Evolutionary conservation across 2,329 filamentous ascomycete genomes (phyloP).

Genomic region (Sphaerulina musiva): DNA sequence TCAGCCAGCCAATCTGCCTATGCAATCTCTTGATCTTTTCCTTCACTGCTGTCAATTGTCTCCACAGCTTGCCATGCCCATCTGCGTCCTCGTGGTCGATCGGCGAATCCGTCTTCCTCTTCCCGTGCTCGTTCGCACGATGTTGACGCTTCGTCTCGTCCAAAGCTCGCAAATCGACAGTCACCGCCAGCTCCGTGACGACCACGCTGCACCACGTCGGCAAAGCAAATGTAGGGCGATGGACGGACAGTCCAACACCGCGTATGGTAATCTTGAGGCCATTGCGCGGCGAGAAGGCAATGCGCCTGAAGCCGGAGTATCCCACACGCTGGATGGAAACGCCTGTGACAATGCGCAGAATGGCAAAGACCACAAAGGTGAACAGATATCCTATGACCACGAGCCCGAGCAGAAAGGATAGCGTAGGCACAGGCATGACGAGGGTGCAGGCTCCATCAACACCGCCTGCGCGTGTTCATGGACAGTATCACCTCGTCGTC

Average conservation of each 20-base stretch:
- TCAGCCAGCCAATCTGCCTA: slow-evolving; percentile 77
- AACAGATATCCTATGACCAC: slow-evolving; percentile 80
- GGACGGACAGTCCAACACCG: slow-evolving; percentile 77
- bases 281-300: slow-evolving; percentile 83
- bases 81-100: slow-evolving; percentile 31
- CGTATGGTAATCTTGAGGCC: slow-evolving; percentile 85
- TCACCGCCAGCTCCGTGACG: slow-evolving; percentile 76
- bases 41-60: slow-evolving; percentile 68
- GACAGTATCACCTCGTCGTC: too few relatives aligned
- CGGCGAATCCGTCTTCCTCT: slow-evolving; percentile 12
- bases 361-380: slow-evolving; percentile 87
- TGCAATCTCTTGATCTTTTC: slow-evolving; percentile 82
- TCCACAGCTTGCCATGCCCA: slow-evolving; percentile 65
- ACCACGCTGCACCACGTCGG: slow-evolving; percentile 94
- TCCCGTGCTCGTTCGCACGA: slow-evolving; percentile 16
- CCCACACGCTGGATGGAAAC: slow-evolving; percentile 93
- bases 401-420: slow-evolving; percentile 75
- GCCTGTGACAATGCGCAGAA: slow-evolving; percentile 85
- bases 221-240: slow-evolving; percentile 92
- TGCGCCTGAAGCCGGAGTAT: slow-evolving; percentile 81
- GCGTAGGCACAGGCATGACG: slow-evolving; percentile 42
- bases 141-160: slow-evolving; percentile 28
- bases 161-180: slow-evolving; percentile 66
- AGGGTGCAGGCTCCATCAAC: slow-evolving; percentile 24
- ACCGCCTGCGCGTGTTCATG: neutral